Base-by-base conservation (phyloP, 495 filamentous ascomycete species). In the Neurospora intermedia region DNA sequence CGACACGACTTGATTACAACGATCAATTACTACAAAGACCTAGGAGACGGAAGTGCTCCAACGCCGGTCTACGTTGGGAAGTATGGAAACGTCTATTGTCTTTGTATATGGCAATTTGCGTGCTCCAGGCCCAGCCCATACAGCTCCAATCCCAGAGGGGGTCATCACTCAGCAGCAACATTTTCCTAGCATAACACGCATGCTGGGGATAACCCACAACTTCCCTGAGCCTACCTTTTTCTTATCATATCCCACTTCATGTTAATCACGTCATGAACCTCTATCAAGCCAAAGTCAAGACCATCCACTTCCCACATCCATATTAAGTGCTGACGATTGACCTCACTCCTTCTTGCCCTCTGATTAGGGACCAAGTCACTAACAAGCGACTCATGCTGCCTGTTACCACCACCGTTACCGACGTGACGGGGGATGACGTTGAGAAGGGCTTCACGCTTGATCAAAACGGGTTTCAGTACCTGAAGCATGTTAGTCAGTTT, bases 11-110 rank as follows among this genome's bases (percentile, higher is more conserved):
- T 90, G 43, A 77, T 82, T 9, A 87, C 89, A 0, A 83, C 79
- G 2, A 82, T 91, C 54, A 88, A 90, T 78, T 91, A 89, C 79
- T 83, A 85, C 76, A 84, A 86, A 70, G 88, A 88, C 45, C 83
- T 85, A 6, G 86, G 83, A 41, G 89, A 91, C 74, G 88, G 89
- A 3, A 87, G 84, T 6, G 80, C 82, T 3, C 88, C 88, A 1
- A 78, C 76, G 7, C 88, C 88, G 0, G 83, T 79, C 71, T 84
- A 85, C 72, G 85, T 86, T 1, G 83, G 82, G n/a, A 72, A 82
- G 81, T 82, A 73, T 76, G 75, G 3, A 4, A 4, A 23, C 45
- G 8, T 41, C 18, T 16, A 6, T 1, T 39, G 7, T 39, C 39
- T 39, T 6, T 39, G 39, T 8, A 7, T 9, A 9, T 1, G 40